A percentile compares a stretch with the other conserved stretches of the same genome.
Evolutionary conservation across 129 eudicot species (phyloP).

Genomic region (Helianthus annuus): HanXRQr2.0-SUNRISE NC_035441.2:140874879-140875378

Average conservation of each 20-base stretch:
- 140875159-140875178: neutral
- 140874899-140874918: slow-evolving; percentile 91
- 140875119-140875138: slow-evolving; percentile 10
- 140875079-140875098: no score
- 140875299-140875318: neutral
- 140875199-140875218: neutral
- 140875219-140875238: neutral
- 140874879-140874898: slow-evolving; percentile 88
- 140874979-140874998: slow-evolving; percentile 86
- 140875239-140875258: no score
- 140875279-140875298: neutral
- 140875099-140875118: neutral
- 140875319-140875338: slow-evolving; percentile 1
- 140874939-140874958: slow-evolving; percentile 93
- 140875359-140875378: no score
- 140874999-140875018: slow-evolving; percentile 50
- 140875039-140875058: slow-evolving; percentile 18
- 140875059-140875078: slow-evolving; percentile 8
- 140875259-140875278: neutral
- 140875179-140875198: neutral
- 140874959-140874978: slow-evolving; percentile 61
- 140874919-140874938: slow-evolving; percentile 84
- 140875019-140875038: slow-evolving; percentile 54
- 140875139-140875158: slow-evolving; percentile 5
- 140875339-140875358: no score